These are phyloP conservation scores for Borovskyia barvae DNA, from an alignment of 208 protist genomes.

Conservation along the genomic window DNA sequence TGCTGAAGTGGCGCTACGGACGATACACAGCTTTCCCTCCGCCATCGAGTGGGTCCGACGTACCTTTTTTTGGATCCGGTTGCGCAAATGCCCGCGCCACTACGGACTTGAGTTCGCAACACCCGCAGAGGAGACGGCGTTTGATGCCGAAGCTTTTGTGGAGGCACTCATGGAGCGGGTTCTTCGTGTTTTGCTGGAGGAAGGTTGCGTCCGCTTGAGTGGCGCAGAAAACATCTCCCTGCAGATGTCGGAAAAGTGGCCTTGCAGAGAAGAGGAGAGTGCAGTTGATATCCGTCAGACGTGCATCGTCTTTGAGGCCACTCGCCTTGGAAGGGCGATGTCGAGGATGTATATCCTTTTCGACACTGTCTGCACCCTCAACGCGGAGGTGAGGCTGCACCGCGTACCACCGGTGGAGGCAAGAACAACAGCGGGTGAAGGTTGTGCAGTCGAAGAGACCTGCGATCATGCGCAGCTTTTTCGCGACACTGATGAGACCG, in stretches of 20 bases:
- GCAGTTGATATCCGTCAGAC: constrained; percentile 2
- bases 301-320: constrained; percentile 11
- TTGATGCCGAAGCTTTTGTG: constrained; percentile 55
- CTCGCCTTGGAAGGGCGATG: constrained; percentile 40
- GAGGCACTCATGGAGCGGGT: constrained; percentile 66
- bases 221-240: neutral
- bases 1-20: constrained; percentile 90
- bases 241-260: neutral
- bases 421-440: neutral
- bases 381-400: constrained; percentile 21
- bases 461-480: neutral
- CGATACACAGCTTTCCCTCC: constrained; percentile 70
- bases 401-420: neutral
- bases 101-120: constrained; percentile 73
- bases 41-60: constrained; percentile 87
- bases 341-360: constrained; percentile 83
- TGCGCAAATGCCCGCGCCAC: constrained; percentile 56
- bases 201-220: constrained; percentile 43
- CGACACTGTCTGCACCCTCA: constrained; percentile 68
- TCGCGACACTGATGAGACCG: too few species aligned
- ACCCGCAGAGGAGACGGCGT: constrained; percentile 37
- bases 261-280: too few species aligned
- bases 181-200: constrained; percentile 49
- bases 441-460: too few species aligned
- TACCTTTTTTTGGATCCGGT: constrained; percentile 90